phyloP scores from a whole-genome alignment of 495 filamentous ascomycete species.

The Cairneyella variabilis region DNA sequence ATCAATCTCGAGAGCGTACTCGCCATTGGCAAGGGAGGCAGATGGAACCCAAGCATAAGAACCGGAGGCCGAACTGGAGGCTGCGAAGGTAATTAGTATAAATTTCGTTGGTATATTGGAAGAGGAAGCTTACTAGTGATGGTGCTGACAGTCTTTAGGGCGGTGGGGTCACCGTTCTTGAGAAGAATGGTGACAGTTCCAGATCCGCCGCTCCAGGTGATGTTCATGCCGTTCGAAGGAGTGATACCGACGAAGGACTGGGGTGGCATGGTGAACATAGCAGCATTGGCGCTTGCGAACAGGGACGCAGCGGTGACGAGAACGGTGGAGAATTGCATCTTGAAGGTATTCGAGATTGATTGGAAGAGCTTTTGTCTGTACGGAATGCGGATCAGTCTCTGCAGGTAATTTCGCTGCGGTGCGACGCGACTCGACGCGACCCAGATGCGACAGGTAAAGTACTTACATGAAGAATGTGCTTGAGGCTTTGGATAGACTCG shows the following conservation, averaged over 20 bases:
- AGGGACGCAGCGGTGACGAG: background rate
- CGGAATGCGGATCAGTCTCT: background rate
- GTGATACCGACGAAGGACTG: background rate
- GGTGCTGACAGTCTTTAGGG: background rate
- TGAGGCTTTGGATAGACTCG: no score
- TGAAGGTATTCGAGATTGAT: background rate
- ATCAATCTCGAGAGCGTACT: slow-evolving; percentile 8
- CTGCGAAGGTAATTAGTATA: no score
- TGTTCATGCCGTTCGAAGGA: background rate
- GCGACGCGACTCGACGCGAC: background rate
- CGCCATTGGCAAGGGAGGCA: background rate
- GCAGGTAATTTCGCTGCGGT: background rate
- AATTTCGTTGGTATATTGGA: no score
- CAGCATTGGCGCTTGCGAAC: background rate
- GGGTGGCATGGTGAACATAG: background rate
- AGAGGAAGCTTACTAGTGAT: slow-evolving; percentile 2
- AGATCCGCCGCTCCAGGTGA: slow-evolving; percentile 5
- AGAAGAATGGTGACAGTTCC: slow-evolving; percentile 1
- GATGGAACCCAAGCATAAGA: background rate
- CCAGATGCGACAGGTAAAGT: no score
- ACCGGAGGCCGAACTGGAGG: no score
- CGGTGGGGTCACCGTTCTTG: background rate
- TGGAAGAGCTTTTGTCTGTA: background rate
- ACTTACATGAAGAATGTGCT: no score
- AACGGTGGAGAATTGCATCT: background rate